Percentiles rank a stretch among this genome's conserved stretches.
Evolutionary conservation across 2,329 filamentous ascomycete species (phyloP).

Genomic region (Aspergillus sp.): DNA sequence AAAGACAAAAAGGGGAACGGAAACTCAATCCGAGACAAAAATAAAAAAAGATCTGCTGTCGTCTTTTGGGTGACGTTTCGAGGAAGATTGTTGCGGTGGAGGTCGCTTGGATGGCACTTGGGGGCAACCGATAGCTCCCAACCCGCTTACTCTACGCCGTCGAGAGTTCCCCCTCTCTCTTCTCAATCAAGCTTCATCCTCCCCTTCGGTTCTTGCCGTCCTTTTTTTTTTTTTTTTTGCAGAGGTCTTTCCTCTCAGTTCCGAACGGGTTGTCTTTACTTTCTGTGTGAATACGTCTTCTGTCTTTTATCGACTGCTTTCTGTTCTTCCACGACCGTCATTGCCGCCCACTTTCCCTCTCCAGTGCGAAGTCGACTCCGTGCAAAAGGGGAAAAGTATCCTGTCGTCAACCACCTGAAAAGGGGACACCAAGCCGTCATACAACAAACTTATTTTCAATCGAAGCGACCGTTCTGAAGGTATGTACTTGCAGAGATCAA

Average conservation of each 20-base stretch:
- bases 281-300: slow-evolving; percentile 18
- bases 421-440: slow-evolving; percentile 16
- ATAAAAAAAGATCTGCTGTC: not conserved
- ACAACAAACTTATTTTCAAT: slow-evolving; percentile 8
- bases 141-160: slow-evolving; percentile 22
- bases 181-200: slow-evolving; percentile 21
- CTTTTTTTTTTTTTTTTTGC: slow-evolving; percentile 8
- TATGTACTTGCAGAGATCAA: slow-evolving; percentile 2
- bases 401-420: not conserved
- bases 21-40: not conserved
- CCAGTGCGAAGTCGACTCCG: slow-evolving; percentile 14
- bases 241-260: slow-evolving; percentile 9
- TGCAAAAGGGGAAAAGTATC: slow-evolving; percentile 15
- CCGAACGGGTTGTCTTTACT: slow-evolving; percentile 8
- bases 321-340: slow-evolving; percentile 11
- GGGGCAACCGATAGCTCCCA: slow-evolving; percentile 23
- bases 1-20: slow-evolving; percentile 8
- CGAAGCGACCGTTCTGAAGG: slow-evolving; percentile 17
- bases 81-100: slow-evolving; percentile 11
- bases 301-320: slow-evolving; percentile 7
- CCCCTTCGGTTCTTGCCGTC: slow-evolving; percentile 15
- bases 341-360: slow-evolving; percentile 11
- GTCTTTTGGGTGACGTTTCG: slow-evolving; percentile 9
- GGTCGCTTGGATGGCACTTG: slow-evolving; percentile 21
- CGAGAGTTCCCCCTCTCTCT: slow-evolving; percentile 20